Base-by-base conservation (phyloP, 2,329 filamentous ascomycete species). In the Alternaria hordeiaustralica region DNA sequence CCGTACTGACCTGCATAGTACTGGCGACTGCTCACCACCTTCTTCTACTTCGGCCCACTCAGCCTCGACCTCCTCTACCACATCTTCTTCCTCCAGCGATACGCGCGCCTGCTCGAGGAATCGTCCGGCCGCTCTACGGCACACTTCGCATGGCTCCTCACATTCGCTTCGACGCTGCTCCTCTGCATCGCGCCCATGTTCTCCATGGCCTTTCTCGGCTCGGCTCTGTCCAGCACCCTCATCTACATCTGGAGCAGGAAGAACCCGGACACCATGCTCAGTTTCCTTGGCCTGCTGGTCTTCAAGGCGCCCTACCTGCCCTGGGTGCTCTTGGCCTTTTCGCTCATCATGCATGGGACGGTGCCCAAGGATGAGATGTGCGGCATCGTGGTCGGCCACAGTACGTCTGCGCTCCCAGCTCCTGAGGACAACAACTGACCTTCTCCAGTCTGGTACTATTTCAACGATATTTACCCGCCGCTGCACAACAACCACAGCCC, bases 211-310 rank as follows among this genome's bases (percentile, higher is more conserved):
- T 99, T 97, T 80, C 88, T 99, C 11, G 96, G 96, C n/a, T 93
- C 94, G 45, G 92, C 95, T 2, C 87, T 99, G 13, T 96, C 93
- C 5, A 97, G 93, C 54, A 97, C 93, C 6, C 85, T 99, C 65
- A 95, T 98, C 60, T 99, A 99, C 80, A 97, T 99, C 75, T 99
- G 96, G 96, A 96, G 94, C 67, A 88, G 96, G 57, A 90, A 95
- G 61, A 98, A 99, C 78, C 95, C 96, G 1, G 93, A 97, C 67
- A 96, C 94, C 0, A 87, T 93, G 61, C 86, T 99, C 13, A 97
- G 93, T 69, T 85, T 97, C 79, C 83, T 99, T 5, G 96, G 96
- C 0, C 79, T 99, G 51, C 82, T 98, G 45, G 92, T 96, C 2
- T 98, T 99, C 81, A 93, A 92, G 6, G 96, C 96, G 21, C 96